These are phyloP conservation scores for Tephrocybe sp. DNA, from an alignment of 768 basidiomycete genomes.

Conservation along the genomic window DNA sequence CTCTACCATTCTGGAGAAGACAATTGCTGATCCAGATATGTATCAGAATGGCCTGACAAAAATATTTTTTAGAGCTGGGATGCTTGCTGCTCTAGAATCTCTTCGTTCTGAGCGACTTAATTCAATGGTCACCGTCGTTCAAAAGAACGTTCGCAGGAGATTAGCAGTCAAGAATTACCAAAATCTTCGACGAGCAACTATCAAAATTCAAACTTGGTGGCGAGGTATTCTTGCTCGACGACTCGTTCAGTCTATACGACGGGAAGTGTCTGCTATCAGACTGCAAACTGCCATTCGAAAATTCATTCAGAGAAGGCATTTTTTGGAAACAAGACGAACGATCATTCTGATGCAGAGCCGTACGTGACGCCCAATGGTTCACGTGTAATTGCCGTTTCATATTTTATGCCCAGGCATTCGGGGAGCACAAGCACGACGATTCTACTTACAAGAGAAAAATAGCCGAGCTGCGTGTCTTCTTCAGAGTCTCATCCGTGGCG, in stretches of 20 bases:
- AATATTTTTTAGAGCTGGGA: slow-evolving; percentile 98
- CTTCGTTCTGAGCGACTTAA: slow-evolving; percentile 87
- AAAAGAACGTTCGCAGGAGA: slow-evolving; percentile 92
- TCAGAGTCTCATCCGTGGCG: slow-evolving; percentile 84
- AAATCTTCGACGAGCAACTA: slow-evolving; percentile 64
- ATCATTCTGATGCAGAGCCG: slow-evolving; percentile 81
- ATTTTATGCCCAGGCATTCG: slow-evolving; percentile 54
- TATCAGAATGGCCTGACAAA: slow-evolving; percentile 97
- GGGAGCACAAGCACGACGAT: slow-evolving; percentile 65
- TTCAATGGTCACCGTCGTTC: slow-evolving; percentile 88
- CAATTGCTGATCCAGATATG: slow-evolving; percentile 92
- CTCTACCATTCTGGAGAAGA: slow-evolving; percentile 76
- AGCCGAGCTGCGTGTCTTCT: slow-evolving; percentile 64
- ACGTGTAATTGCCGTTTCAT: neutral
- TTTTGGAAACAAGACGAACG: slow-evolving; percentile 57
- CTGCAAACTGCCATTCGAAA: slow-evolving; percentile 73
- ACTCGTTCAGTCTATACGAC: slow-evolving; percentile 67
- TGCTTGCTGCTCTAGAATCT: slow-evolving; percentile 94
- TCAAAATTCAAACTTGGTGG: slow-evolving; percentile 94
- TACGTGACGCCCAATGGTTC: slow-evolving; percentile 43
- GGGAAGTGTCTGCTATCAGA: slow-evolving; percentile 69
- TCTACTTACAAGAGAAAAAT: slow-evolving; percentile 54
- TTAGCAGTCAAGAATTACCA: slow-evolving; percentile 83
- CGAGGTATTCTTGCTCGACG: slow-evolving; percentile 77
- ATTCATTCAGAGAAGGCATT: slow-evolving; percentile 71